Conservation (phyloP, 1,284 basidiomycete species). For the Melampsora americana region DNA sequence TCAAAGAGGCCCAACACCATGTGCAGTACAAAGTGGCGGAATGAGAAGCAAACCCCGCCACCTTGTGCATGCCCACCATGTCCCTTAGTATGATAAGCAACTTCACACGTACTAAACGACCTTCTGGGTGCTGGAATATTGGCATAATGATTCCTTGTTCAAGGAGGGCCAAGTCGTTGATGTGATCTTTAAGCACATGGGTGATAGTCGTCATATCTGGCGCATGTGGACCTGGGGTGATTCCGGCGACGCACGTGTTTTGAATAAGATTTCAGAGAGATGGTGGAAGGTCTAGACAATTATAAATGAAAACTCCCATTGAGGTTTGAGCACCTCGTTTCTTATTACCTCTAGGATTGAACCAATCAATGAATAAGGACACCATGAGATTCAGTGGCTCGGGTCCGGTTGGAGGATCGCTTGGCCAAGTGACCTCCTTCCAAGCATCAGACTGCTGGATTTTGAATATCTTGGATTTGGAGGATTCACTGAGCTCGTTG, state of each 20-base stretch:
- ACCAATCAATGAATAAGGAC: constrained; percentile 34
- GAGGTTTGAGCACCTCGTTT: constrained; percentile 1
- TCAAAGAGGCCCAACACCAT: not conserved
- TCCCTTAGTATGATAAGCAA: constrained; percentile 4
- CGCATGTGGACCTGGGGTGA: constrained; percentile 15
- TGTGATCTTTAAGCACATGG: not conserved
- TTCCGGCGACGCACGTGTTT: constrained; percentile 14
- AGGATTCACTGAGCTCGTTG: not conserved
- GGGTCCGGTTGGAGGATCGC: not conserved
- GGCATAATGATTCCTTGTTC: not conserved
- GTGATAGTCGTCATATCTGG: constrained; percentile 8
- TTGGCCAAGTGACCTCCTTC: no score
- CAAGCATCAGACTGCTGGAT: no score
- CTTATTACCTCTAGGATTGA: constrained; percentile 21
- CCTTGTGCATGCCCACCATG: constrained; percentile 12
- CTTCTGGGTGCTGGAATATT: not conserved
- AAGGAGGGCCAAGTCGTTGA: not conserved
- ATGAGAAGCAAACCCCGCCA: constrained; percentile 20
- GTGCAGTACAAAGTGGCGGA: constrained; percentile 2
- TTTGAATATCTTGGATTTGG: not conserved
- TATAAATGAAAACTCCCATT: not conserved
- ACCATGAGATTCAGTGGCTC: not conserved
- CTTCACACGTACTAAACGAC: constrained; percentile 3
- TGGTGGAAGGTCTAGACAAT: constrained; percentile 23
- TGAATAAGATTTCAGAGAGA: constrained; percentile 2